Evolutionary conservation across 306 rosid species (phyloP).

Genomic region (Trifolium dubium): DNA sequence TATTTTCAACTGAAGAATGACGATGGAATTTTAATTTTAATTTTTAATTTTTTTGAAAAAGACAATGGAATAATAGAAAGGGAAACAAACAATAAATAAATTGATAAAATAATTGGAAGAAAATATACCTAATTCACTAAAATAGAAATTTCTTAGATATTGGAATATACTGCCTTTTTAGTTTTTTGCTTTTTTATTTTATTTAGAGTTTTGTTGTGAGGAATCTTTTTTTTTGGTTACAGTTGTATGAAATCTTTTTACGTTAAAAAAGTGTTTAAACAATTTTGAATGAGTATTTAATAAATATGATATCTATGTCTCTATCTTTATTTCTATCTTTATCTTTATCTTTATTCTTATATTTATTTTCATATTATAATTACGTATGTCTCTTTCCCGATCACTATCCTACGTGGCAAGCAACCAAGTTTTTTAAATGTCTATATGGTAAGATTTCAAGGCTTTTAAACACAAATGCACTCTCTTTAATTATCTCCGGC

Average conservation of each 20-base stretch:
- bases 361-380: no score
- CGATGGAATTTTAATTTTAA: not conserved
- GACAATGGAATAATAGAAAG: not conserved
- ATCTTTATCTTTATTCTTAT: no score
- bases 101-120: not conserved
- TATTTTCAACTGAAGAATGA: constrained; percentile 12
- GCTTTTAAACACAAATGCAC: no score
- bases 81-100: constrained; percentile 1
- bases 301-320: no score
- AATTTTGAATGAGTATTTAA: no score
- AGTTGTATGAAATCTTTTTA: no score
- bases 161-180: not conserved
- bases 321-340: no score
- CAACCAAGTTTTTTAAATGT: no score
- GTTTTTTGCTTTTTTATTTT: not conserved
- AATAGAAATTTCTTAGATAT: constrained; percentile 22
- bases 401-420: no score
- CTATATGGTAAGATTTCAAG: no score
- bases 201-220: not conserved
- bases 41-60: not conserved
- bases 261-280: not conserved
- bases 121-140: constrained; percentile 32
- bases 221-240: not conserved
- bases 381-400: no score
- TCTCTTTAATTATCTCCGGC: no score